phyloP scores from a whole-genome alignment of 176 grass and related monocot genomes.

The Dendrocalamus sinicus region DNA sequence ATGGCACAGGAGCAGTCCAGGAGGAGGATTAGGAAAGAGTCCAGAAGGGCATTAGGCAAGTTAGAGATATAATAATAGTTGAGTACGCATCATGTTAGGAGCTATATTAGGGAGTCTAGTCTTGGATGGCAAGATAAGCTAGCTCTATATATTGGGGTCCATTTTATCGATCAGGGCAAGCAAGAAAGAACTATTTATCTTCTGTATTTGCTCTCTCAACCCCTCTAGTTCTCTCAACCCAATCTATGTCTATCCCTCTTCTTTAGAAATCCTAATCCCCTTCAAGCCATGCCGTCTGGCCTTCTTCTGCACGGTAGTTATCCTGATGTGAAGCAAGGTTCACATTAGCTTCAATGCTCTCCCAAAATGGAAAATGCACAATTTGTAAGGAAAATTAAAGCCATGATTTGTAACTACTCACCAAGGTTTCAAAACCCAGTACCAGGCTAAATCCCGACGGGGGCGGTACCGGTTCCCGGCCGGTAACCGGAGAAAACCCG shows the following conservation, averaged over 20 bases:
- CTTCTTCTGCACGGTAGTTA: neutral
- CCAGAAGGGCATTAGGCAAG: neutral
- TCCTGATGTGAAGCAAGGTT: neutral
- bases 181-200: neutral
- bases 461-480: no score
- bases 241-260: neutral
- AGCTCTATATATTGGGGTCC: neutral
- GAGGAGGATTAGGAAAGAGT: no score
- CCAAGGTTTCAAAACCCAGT: no score
- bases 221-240: neutral
- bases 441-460: no score
- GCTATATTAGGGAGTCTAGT: neutral
- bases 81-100: neutral
- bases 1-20: no score
- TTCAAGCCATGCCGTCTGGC: neutral
- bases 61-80: conserved; percentile 9
- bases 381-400: neutral
- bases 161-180: neutral
- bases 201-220: neutral
- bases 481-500: no score
- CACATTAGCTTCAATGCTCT: neutral
- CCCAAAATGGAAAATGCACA: neutral
- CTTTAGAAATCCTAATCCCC: neutral
- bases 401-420: neutral
- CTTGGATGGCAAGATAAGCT: neutral